Conservation (phyloP, 257 asterid species). For the Plantago major region DNA sequence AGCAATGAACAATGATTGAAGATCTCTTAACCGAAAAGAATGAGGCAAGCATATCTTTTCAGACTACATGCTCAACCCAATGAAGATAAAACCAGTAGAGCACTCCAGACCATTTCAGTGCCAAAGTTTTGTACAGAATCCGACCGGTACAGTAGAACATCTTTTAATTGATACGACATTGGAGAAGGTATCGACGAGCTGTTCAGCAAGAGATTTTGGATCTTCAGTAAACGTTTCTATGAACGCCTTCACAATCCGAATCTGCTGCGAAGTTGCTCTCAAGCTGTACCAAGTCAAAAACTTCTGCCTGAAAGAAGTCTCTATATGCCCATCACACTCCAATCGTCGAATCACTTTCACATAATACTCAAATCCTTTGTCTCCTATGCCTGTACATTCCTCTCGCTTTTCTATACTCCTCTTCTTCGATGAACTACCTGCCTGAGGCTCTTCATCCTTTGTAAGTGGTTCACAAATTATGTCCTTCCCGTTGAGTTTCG, state of each 20-base stretch:
- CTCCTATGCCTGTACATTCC: constrained; percentile 45
- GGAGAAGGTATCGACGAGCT: constrained; percentile 65
- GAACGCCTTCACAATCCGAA: constrained; percentile 64
- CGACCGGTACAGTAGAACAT: constrained; percentile 48
- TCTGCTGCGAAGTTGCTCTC: constrained; percentile 71
- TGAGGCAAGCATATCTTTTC: constrained; percentile 18
- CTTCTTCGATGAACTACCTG: constrained; percentile 72
- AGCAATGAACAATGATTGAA: constrained; percentile 21
- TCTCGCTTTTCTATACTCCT: constrained; percentile 44
- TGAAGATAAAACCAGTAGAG: not conserved
- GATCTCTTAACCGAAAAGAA: constrained; percentile 19
- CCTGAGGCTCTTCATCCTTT: constrained; percentile 61
- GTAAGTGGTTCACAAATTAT: constrained; percentile 28
- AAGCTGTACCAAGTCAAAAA: constrained; percentile 95
- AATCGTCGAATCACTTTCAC: constrained; percentile 80
- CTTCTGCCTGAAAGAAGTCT: constrained; percentile 59
- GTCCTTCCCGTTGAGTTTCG: constrained; percentile 30
- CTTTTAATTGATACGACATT: constrained; percentile 57
- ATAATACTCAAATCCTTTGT: constrained; percentile 70
- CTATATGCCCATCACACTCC: constrained; percentile 81
- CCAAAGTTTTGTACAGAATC: constrained; percentile 90
- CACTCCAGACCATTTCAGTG: constrained; percentile 37
- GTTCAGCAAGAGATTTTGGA: constrained; percentile 81
- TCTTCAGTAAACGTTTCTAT: constrained; percentile 68
- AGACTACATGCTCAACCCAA: constrained; percentile 15